Percentiles rank a stretch among this genome's conserved stretches.
Conservation (phyloP, 805 yeast genomes). For the Candida succiphila region DNA sequence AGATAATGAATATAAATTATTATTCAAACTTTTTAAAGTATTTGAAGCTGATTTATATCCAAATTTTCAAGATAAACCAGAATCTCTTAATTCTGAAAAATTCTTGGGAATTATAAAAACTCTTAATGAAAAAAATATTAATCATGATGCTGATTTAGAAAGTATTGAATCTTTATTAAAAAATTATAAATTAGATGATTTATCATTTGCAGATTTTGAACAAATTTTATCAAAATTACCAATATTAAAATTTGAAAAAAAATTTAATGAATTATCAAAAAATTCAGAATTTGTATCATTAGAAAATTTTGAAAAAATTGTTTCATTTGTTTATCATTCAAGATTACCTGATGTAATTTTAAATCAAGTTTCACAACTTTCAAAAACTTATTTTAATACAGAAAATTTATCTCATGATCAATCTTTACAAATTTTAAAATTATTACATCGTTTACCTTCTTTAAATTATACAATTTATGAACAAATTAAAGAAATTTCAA, state of each 20-base stretch:
- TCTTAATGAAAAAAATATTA: constrained; percentile 8
- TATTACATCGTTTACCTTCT: constrained; percentile 26
- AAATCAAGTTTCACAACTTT: constrained; percentile 44
- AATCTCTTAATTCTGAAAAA: constrained; percentile 8
- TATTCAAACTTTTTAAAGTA: constrained; percentile 44
- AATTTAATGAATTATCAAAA: constrained; percentile 7
- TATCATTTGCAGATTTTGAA: constrained; percentile 11
- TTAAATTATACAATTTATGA: constrained; percentile 21
- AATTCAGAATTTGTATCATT: constrained; percentile 7
- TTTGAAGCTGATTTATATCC: constrained; percentile 26
- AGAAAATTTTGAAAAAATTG: constrained; percentile 10
- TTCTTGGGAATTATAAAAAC: constrained; percentile 14
- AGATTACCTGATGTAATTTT: constrained; percentile 39
- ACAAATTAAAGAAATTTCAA: constrained; percentile 11
- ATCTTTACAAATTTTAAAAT: constrained; percentile 35
- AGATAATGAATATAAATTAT: constrained; percentile 36
- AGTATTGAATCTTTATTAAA: not conserved
- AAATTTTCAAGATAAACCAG: constrained; percentile 1
- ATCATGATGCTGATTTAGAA: constrained; percentile 9
- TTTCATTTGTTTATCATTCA: constrained; percentile 16
- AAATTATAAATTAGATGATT: not conserved
- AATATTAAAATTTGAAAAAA: constrained; percentile 14
- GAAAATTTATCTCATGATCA: constrained; percentile 37
- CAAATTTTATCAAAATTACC: constrained; percentile 17
- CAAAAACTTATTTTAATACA: constrained; percentile 26